These are phyloP conservation scores for Calonectria multiphialidica DNA, from an alignment of 2,329 filamentous ascomycete species.

Conservation along the genomic window DNA sequence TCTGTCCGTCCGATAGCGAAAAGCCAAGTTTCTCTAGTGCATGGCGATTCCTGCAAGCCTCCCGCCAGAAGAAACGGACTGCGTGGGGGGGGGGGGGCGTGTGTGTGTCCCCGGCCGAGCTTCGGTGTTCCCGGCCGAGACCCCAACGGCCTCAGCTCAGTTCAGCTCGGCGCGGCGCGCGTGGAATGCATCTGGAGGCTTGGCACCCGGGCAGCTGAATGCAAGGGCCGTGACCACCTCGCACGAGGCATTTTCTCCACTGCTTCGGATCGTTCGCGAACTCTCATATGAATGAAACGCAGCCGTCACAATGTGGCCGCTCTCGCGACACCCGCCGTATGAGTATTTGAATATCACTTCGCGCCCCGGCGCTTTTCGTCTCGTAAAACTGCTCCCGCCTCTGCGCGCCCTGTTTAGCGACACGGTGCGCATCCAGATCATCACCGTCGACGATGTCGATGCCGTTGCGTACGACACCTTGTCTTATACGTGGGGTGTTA, in stretches of 20 bases:
- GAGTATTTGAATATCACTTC: neutral
- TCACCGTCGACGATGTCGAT: conserved; percentile 36
- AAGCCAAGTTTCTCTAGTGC: neutral
- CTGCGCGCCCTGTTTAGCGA: conserved; percentile 22
- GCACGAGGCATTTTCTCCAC: neutral
- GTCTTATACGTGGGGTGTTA: conserved; percentile 47
- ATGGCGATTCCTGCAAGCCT: neutral
- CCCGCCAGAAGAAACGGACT: neutral
- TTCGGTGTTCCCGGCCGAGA: neutral
- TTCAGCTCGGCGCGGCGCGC: neutral
- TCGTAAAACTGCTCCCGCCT: conserved; percentile 23
- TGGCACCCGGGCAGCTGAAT: neutral
- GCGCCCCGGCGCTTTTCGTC: conserved; percentile 16
- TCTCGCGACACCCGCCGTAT: conserved; percentile 4
- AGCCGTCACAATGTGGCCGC: neutral
- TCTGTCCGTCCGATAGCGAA: neutral
- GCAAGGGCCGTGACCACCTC: neutral
- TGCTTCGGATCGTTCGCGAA: neutral
- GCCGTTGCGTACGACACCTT: conserved; percentile 43
- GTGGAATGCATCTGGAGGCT: too few relatives aligned
- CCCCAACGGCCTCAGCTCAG: neutral
- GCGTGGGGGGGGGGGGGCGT: neutral
- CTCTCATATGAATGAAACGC: neutral
- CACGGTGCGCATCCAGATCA: conserved; percentile 43
- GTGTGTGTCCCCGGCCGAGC: neutral